A percentile compares a stretch with the other conserved stretches of the same genome.
phyloP scores from a whole-genome alignment of 1,284 basidiomycete genomes.

The Microbotryum silenes-acaulis region DNA sequence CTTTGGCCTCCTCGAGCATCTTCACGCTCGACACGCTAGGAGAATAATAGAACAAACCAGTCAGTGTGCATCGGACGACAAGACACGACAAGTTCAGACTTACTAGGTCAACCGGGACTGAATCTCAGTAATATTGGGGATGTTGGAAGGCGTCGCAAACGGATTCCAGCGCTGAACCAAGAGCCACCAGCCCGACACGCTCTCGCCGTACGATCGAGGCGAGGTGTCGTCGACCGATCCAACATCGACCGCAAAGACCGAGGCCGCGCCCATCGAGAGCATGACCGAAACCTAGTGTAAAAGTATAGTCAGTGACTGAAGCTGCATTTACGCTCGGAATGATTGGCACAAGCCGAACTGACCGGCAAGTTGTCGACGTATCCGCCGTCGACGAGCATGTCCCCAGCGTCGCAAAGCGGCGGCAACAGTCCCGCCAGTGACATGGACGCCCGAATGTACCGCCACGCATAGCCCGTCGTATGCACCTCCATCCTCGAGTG shows the following conservation, averaged over 20 bases:
- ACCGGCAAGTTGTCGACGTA: conserved; percentile 92
- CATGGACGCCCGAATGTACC: conserved; percentile 83
- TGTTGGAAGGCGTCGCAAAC: conserved; percentile 49
- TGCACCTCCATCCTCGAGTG: conserved; percentile 96
- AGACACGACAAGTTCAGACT: conserved; percentile 36
- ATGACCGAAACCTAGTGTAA: conserved; percentile 67
- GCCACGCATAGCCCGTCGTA: conserved; percentile 47
- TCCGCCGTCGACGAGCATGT: conserved; percentile 77
- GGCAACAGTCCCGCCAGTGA: conserved; percentile 90
- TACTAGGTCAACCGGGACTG: conserved; percentile 93
- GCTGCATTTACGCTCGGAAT: too few species aligned
- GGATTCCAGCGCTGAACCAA: conserved; percentile 71
- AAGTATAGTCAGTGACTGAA: conserved; percentile 18
- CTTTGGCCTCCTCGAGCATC: conserved; percentile 89
- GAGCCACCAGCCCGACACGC: conserved; percentile 94
- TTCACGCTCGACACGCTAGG: conserved; percentile 86
- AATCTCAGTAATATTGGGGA: conserved; percentile 92
- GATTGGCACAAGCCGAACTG: conserved; percentile 31
- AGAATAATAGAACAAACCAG: background rate
- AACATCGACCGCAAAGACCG: conserved; percentile 93
- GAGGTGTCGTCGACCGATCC: conserved; percentile 94
- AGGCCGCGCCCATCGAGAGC: conserved; percentile 81
- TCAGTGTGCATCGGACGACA: conserved; percentile 7
- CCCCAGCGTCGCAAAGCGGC: conserved; percentile 88
- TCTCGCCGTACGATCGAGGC: conserved; percentile 87